Evolutionary conservation across 257 asterid species (phyloP), one percentile per base, ranked within the genome.

Genomic region (Nicotiana undulata): DNA sequence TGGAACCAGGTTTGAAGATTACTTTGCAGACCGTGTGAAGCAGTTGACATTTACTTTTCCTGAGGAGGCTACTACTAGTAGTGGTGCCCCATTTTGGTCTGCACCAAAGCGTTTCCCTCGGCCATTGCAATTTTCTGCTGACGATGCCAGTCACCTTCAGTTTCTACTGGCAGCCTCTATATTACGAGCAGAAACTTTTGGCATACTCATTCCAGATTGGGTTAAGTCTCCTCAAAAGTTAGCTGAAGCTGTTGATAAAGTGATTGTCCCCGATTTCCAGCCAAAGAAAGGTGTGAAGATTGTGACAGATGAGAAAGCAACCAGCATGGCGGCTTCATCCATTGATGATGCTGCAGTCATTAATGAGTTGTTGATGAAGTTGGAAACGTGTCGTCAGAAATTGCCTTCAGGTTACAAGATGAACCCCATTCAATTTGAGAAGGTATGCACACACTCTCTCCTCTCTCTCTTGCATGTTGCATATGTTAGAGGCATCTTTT

Each of bases 71-170:
- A 88, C 94, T 67, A 94, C 97, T 51, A 93, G 97, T 84, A 92
- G 89, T 26, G 98, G 98, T 68, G 93, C 93, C 77, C 97, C 93
- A 67, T 94, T 94, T 82, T 94, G 98, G 98, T 94, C 98, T n/a
- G 96, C 98, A 34, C 98, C 98, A 18, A 94, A 94, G 85, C 86
- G 98, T 66, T 94, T 93, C 79, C 98, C 98, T 76, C 91, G 83
- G 3, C 94, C 97, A 46, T 86, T 94, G 82, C 85, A 89, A 88
- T 93, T 91, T 79, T 91, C 93, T 68, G 72, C 80, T 37, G 63
- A 85, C 51, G 98, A 94, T 88, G 85, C 90, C 53, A 91, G 97
- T 87, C 93, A 94, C 87, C 97, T 94, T 81, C 97, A 94, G 76
- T 93, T 93, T 82, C 76, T 91, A 49, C 86, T 92, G 94, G 88